Evolutionary conservation across 805 yeast species (phyloP).

Genomic region (Kluyveromyces dobzhanskii): DNA sequence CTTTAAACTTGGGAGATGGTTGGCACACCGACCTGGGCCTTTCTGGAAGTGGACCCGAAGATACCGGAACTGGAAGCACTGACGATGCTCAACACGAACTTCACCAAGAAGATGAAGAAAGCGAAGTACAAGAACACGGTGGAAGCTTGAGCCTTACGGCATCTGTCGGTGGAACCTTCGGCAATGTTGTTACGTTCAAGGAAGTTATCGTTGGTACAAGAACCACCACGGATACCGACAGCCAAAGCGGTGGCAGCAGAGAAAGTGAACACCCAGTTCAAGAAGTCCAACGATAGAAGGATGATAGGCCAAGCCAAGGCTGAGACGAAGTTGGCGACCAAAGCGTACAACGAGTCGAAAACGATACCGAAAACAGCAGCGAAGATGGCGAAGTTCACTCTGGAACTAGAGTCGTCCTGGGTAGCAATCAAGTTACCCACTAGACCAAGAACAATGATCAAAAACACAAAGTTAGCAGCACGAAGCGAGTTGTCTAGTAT

Average conservation of each 20-base stretch:
- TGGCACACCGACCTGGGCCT: constrained; percentile 76
- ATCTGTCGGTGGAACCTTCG: constrained; percentile 74
- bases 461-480: constrained; percentile 61
- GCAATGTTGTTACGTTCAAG: constrained; percentile 56
- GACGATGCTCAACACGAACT: constrained; percentile 43
- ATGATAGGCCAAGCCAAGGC: constrained; percentile 84
- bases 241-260: constrained; percentile 94
- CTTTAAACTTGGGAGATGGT: constrained; percentile 78
- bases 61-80: constrained; percentile 52
- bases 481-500: constrained; percentile 73
- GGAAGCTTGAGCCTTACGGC: constrained; percentile 90
- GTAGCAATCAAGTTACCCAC: constrained; percentile 82
- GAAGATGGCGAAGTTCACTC: constrained; percentile 84
- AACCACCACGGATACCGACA: constrained; percentile 78
- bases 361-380: constrained; percentile 81
- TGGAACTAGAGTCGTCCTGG: constrained; percentile 48
- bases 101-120: constrained; percentile 63
- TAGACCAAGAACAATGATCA: constrained; percentile 75
- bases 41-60: constrained; percentile 38
- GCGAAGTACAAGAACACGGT: constrained; percentile 80
- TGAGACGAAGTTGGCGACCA: constrained; percentile 65
- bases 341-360: constrained; percentile 72
- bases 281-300: constrained; percentile 67
- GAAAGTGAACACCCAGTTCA: constrained; percentile 86
- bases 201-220: constrained; percentile 66